Base-by-base conservation (phyloP, 768 basidiomycete genomes). In the Mrakia frigida region DNA sequence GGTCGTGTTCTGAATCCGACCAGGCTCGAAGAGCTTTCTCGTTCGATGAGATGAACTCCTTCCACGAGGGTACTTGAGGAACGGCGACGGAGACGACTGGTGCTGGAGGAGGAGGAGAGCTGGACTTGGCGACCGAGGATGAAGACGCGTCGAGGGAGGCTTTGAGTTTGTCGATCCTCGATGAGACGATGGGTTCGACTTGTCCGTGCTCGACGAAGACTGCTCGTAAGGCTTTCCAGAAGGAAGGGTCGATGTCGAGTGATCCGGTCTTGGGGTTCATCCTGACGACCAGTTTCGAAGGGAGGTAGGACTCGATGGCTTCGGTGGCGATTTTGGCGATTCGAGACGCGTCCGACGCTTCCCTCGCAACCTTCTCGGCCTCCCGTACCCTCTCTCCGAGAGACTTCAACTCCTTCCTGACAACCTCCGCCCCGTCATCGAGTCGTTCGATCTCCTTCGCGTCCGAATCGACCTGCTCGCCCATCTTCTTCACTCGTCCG, bases 181-280 rank as follows among this genome's bases (percentile, higher is more conserved):
- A 78, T 73, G 80, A 79, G 65, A 80, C 81, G 35, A 80, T 59
- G 5, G 70, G 73, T 23, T 80, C 81, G 6, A 81, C 78, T 39
- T 82, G 80, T 18, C 74, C 74, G n/a, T 78, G 79, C 18, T 78
- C 79, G 16, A 81, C 81, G 77, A 86, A 81, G 13, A 84, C 83
- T 53, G 81, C 82, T 74, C 83, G 82, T 77, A 86, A 81, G 70
- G 84, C 82, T 25, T 79, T 80, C 85, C 85, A 86, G 82, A 86
- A 85, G 28, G 77, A 75, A 10, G 85, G 85, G 60, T 85, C 84
- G 73, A 85, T 81, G 28, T 80, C 81, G 43, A 83, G 76, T 11
- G 80, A 73, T 25, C 81, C 81, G 23, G 78, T 81, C 63, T 79
- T 76, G 7, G 73, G 72, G 41, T 82, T 79, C 41, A 81, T 63